phyloP scores from a whole-genome alignment of 164 flowering plant species.

The Kalanchoe fedtschenkoi region DNA sequence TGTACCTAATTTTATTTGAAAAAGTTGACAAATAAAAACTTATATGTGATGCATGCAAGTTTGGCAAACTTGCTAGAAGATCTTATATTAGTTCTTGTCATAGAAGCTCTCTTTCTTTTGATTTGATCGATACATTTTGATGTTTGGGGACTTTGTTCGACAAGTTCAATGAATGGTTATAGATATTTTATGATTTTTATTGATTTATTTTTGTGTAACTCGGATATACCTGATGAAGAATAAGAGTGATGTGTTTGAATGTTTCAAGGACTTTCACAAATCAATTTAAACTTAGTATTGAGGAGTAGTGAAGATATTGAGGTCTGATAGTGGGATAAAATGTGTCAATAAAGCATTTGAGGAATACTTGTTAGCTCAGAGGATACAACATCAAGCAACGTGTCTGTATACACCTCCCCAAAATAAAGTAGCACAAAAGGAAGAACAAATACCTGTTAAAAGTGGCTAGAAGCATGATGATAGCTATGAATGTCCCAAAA shows the following conservation, averaged over 20 bases:
- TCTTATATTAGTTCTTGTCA: not conserved
- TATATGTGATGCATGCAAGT: not conserved
- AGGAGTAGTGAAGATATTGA: not conserved
- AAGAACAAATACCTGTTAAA: not conserved
- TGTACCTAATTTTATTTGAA: not conserved
- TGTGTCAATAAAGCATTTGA: not conserved
- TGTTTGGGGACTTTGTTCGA: not conserved
- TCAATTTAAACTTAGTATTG: not conserved
- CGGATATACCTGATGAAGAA: no score
- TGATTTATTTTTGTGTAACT: not conserved
- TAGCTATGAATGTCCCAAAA: not conserved
- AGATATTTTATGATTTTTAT: not conserved
- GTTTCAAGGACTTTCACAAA: not conserved
- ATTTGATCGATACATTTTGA: not conserved
- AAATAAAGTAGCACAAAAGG: not conserved
- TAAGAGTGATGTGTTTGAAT: not conserved
- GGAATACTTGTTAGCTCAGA: not conserved
- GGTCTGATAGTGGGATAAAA: not conserved
- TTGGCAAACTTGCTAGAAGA: not conserved
- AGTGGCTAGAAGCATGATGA: not conserved
- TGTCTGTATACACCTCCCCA: not conserved
- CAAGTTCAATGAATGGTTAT: not conserved
- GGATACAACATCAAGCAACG: not conserved
- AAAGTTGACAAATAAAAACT: not conserved
- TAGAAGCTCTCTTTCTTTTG: not conserved